Conservation (phyloP, 768 basidiomycete genomes). For the Chlorophyllum brunneum region DNA sequence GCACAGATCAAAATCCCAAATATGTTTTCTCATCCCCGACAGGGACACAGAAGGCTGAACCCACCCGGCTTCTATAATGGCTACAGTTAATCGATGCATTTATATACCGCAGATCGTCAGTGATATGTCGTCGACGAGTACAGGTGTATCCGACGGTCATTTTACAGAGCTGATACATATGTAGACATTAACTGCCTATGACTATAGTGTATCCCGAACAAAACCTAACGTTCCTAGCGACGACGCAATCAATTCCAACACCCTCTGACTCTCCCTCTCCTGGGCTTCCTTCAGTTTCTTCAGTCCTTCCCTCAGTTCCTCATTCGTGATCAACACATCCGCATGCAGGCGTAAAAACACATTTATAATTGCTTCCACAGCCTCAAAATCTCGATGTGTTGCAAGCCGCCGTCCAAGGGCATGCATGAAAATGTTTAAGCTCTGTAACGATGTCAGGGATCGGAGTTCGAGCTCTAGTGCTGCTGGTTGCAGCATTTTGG, state of each 20-base stretch:
- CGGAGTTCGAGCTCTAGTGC: conserved; percentile 90
- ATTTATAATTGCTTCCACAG: conserved; percentile 82
- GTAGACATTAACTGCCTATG: neutral
- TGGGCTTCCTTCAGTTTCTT: conserved; percentile 63
- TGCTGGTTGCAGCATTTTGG: conserved; percentile 86
- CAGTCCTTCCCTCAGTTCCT: conserved; percentile 57
- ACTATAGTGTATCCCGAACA: conserved; percentile 62
- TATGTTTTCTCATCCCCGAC: no score
- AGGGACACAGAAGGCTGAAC: no score
- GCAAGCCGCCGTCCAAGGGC: conserved; percentile 69
- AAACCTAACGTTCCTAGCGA: conserved; percentile 76
- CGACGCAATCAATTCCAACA: conserved; percentile 71
- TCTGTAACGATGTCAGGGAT: conserved; percentile 61
- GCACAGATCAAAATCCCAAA: neutral
- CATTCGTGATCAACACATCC: conserved; percentile 70
- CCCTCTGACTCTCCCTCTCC: conserved; percentile 68
- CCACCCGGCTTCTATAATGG: no score
- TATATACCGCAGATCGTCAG: no score
- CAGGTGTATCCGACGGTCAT: no score
- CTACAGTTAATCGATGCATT: no score
- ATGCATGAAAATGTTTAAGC: conserved; percentile 64
- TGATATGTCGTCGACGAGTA: no score
- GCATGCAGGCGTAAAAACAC: conserved; percentile 85
- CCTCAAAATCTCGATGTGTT: conserved; percentile 91
- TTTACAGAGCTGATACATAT: no score